Percentiles rank a stretch among this genome's conserved stretches.
phyloP scores from a whole-genome alignment of 768 basidiomycete genomes.

The Leucocoprinus sp. region DNA sequence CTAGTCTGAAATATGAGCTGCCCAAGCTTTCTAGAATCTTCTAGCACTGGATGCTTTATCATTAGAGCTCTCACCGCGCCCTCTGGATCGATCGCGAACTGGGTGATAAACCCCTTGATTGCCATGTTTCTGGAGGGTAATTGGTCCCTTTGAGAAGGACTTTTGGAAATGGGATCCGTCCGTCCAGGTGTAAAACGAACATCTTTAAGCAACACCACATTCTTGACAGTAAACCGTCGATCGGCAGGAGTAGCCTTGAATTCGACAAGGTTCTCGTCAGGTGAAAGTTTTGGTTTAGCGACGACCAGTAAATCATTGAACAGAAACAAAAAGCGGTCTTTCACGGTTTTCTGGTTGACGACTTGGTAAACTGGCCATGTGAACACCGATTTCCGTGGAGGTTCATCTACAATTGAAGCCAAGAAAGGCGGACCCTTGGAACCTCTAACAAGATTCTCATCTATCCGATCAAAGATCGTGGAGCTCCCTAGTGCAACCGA shows the following conservation, averaged over 20 bases:
- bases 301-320: constrained; percentile 93
- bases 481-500: constrained; percentile 43
- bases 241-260: constrained; percentile 53
- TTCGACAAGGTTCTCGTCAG: constrained; percentile 57
- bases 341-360: constrained; percentile 87
- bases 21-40: constrained; percentile 71
- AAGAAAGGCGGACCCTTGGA: constrained; percentile 49
- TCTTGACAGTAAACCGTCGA: constrained; percentile 82
- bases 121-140: constrained; percentile 35
- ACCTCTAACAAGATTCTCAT: constrained; percentile 60
- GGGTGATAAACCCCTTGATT: constrained; percentile 65
- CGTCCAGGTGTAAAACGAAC: constrained; percentile 66
- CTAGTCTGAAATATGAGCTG: constrained; percentile 72
- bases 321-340: constrained; percentile 94
- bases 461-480: constrained; percentile 58
- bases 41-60: constrained; percentile 45
- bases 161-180: constrained; percentile 45
- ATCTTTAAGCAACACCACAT: constrained; percentile 70
- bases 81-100: constrained; percentile 77
- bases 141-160: constrained; percentile 31
- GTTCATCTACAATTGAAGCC: constrained; percentile 68
- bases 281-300: constrained; percentile 78
- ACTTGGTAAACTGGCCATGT: constrained; percentile 89
- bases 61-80: constrained; percentile 68
- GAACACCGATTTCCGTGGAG: constrained; percentile 78